Evolutionary conservation across 805 yeast genomes (phyloP), one percentile per base, ranked within the genome.

Genomic region (Metschnikowia corniflorae): DNA sequence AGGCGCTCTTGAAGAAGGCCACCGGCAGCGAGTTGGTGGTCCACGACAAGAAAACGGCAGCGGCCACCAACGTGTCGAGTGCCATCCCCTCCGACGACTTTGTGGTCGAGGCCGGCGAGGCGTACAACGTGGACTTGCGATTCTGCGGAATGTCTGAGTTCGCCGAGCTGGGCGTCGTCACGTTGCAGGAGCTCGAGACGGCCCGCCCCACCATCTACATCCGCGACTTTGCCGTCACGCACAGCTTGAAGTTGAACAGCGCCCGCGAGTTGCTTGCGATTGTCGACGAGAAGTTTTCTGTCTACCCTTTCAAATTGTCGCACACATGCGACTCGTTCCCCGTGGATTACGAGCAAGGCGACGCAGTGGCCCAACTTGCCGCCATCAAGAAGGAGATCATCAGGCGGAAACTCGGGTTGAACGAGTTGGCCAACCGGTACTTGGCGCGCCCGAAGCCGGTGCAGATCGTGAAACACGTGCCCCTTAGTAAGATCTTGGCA

Each of bases 231-330:
- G 85, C 94, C n/a, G 77, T 86, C 43, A 68, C 74, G 28, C 86
- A 89, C 58, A 81, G 77, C 40, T 73, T 91, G 55, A 87, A 82
- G 55, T 68, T 91, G 51, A 80, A 75, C 56, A 71, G 86, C 16
- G 73, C 95, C 7, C 78, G 95, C 60, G 74, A 72, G 43, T 70
- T 88, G 38, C 70, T 89, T 47, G 70, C 78, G 22, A 75, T 75
- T 42, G 76, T 86, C 47, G 96, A 88, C 61, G 77, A 75, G 49
- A 68, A 75, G 31, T 71, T 77, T 49, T 85, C 96, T 18, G 97
- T 93, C 22, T 91, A 78, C 61, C 97, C 98, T 39, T 86, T 91
- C 71, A 91, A 87, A 63, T 71, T 89, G 49, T 71, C 87, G 25
- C 82, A 86, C 62, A 65, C 86, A 31, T 73, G 86, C 12, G 68